phyloP scores from a whole-genome alignment of 768 basidiomycete genomes.

The Galerina sulciceps region DNA sequence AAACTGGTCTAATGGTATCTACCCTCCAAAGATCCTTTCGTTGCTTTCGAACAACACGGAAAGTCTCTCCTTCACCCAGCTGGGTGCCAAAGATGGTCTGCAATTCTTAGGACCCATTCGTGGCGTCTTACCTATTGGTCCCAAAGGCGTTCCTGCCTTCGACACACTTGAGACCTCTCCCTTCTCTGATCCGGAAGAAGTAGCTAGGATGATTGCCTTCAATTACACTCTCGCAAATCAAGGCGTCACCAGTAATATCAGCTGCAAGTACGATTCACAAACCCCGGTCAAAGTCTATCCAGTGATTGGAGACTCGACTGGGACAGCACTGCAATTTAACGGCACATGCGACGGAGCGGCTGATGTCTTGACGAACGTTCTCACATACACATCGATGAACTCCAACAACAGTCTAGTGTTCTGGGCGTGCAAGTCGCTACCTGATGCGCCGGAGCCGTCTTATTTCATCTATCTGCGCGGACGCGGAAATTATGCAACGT shows the following conservation, averaged over 20 bases:
- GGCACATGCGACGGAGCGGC: not conserved
- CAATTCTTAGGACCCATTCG: conserved; percentile 27
- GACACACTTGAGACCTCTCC: conserved; percentile 11
- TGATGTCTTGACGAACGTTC: not conserved
- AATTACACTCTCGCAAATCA: conserved; percentile 28
- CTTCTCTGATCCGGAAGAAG: conserved; percentile 1
- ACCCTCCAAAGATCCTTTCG: conserved; percentile 15
- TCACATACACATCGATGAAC: not conserved
- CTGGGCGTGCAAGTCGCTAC: not conserved
- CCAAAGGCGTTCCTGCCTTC: conserved; percentile 25
- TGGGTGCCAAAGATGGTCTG: conserved; percentile 20
- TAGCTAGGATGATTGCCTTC: conserved; percentile 9
- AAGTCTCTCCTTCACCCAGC: conserved; percentile 21
- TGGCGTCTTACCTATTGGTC: conserved; percentile 26
- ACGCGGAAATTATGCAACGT: not conserved
- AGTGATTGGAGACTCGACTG: not conserved
- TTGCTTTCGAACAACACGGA: conserved; percentile 15
- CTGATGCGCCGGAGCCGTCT: not conserved
- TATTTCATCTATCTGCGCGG: not conserved
- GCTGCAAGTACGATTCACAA: conserved; percentile 18
- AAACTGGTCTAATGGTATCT: not conserved
- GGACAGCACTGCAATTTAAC: not conserved
- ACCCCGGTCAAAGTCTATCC: conserved; percentile 4
- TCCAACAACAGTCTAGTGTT: not conserved
- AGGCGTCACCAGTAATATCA: conserved; percentile 23